Evolutionary conservation across 495 filamentous ascomycete genomes (phyloP), one percentile per base, ranked within the genome.

Genomic region (Astrothelium macrocarpum): DNA sequence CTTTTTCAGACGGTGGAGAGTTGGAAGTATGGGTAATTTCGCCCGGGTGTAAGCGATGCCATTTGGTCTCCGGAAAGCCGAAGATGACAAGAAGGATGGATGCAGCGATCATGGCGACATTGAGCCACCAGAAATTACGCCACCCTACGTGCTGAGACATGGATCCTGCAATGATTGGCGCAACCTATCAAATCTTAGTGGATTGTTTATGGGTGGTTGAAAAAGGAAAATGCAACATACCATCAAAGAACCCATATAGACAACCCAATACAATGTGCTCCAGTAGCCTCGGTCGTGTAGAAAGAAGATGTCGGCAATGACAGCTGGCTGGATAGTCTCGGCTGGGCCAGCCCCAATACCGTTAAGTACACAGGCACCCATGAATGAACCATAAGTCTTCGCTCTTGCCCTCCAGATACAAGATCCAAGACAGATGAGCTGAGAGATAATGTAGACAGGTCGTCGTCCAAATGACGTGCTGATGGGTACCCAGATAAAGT

Each of bases 271-370:
- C 14, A 87, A 75, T 0, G 84, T 87, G 63, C 87, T 84, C 68
- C 84, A 84, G 43, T 81, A 81, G 28, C 85, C 85, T 53, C 85
- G 77, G 66, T 87, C 84, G 68, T 88, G 84, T 0, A 87, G 71
- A 73, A 87, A 87, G 71, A 85, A 84, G 61, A 86, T 82, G 64
- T 87, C 85, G 14, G 83, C 79, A 62, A 87, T 87, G 26, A 88
- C 79, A 60, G 82, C 79, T 0, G 84, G 84, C 56, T 83, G 81
- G 2, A 86, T 75, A 1, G 83, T 85, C 73, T 87, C 78, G 32
- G 78, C 76, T 14, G 80, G 76, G 1, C 78, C 85, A 32, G 83
- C 83, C 12, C 82, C 85, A 61, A 88, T 78, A 1, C 82, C 83
- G 66, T 86, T 85, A 12, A 88, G 70, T 10, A 85, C 75, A 63